Evolutionary conservation across 2,329 filamentous ascomycete genomes (phyloP).

Genomic region (Dactylonectria estremocensis): DNA sequence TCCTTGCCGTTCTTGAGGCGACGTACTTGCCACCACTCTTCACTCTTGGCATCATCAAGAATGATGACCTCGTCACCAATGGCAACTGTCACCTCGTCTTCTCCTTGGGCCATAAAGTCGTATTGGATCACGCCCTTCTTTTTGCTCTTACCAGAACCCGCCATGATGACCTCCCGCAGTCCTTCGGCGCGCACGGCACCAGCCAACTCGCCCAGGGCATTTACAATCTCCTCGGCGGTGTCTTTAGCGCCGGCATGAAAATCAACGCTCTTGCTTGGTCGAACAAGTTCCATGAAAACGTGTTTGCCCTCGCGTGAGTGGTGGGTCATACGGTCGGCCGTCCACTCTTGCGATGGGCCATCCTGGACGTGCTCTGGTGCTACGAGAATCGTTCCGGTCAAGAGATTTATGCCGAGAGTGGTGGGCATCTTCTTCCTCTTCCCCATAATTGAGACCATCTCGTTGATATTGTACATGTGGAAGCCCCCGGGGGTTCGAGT

Average conservation of each 20-base stretch:
- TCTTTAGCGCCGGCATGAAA: conserved; percentile 98
- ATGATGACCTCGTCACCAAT: conserved; percentile 92
- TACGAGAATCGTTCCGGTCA: conserved; percentile 90
- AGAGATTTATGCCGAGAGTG: conserved; percentile 93
- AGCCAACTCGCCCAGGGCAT: conserved; percentile 88
- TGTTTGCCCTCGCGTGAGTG: conserved; percentile 99
- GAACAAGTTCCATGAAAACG: conserved; percentile 93
- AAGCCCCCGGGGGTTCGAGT: conserved; percentile 82
- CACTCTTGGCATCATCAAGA: conserved; percentile 90
- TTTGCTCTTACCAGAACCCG: conserved; percentile 84
- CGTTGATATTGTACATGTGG: conserved; percentile 96
- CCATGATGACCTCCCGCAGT: conserved; percentile 87
- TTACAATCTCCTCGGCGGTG: conserved; percentile 93
- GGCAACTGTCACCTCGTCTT: conserved; percentile 94
- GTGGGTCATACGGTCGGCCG: conserved; percentile 94
- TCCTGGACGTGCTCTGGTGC: conserved; percentile 88
- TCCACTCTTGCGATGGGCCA: conserved; percentile 92
- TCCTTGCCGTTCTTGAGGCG: conserved; percentile 93
- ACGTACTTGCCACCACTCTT: conserved; percentile 98
- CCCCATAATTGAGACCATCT: conserved; percentile 97
- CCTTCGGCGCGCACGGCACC: conserved; percentile 88
- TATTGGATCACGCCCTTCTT: conserved; percentile 92
- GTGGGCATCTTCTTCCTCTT: conserved; percentile 99
- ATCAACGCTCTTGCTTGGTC: conserved; percentile 94
- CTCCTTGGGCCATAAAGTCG: conserved; percentile 96